Evolutionary conservation across 2,329 filamentous ascomycete species (phyloP).

Genomic region (Gaeumannomyces tritici): DNA sequence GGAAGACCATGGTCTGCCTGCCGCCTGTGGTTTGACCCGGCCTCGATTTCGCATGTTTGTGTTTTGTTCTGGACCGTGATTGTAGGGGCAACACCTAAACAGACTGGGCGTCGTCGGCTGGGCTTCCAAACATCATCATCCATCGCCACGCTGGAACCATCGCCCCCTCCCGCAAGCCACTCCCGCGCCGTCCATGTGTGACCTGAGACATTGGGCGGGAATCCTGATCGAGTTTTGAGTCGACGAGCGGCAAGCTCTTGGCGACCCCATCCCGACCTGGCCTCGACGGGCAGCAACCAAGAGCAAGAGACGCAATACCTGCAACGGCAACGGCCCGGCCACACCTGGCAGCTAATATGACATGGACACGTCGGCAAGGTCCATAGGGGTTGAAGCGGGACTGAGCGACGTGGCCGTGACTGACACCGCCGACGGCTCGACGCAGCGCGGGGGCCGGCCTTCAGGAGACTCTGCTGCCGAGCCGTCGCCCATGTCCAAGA

Average conservation of each 20-base stretch:
- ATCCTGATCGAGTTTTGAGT: slow-evolving; percentile 6
- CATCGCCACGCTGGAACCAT: neutral
- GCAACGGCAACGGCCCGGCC: neutral
- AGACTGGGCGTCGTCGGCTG: too few relatives aligned
- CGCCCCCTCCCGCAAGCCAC: neutral
- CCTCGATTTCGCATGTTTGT: neutral
- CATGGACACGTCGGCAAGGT: slow-evolving; percentile 1
- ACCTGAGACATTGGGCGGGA: slow-evolving; percentile 20
- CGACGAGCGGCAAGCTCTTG: neutral
- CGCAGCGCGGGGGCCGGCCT: neutral
- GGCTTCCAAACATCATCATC: neutral
- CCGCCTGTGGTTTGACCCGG: neutral
- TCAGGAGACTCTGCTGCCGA: slow-evolving; percentile 5
- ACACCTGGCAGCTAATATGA: neutral
- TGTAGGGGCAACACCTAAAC: neutral
- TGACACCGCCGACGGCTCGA: neutral
- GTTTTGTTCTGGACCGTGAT: neutral
- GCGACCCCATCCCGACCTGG: neutral
- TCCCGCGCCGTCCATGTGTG: neutral
- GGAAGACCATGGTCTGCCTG: neutral
- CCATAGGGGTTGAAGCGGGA: neutral
- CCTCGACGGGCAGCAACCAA: neutral
- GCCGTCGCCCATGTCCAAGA: slow-evolving; percentile 30
- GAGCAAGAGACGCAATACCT: neutral
- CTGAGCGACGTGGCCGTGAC: slow-evolving; percentile 1